Evolutionary conservation across 176 grass and related monocot genomes (phyloP), one percentile per base, ranked within the genome.

Genomic region (Bromus sterilis): DNA sequence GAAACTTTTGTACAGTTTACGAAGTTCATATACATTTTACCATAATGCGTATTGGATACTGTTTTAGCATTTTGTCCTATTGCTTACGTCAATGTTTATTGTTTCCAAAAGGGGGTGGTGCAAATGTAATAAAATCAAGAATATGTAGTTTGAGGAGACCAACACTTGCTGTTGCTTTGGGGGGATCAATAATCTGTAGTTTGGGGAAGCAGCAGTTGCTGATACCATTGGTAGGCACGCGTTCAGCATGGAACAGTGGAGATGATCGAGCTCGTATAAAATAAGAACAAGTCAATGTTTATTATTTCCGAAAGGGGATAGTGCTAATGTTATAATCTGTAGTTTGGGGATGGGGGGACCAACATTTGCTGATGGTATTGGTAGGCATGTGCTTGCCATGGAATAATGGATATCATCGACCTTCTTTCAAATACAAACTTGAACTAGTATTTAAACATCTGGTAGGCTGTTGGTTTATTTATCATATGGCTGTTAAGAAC

Each of bases 61-160:
- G 10, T 34, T 65, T 29, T 30, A 65, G 34, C 32, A 65, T 65
- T 65, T 65, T 33, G 34, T 15, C 14, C 55, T 56, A 39, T 81
- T 58, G 31, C 64, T 42, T 85, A 64, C 39, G 30, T 62, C 41
- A 67, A 72, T 72, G n/a, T 36, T 70, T 21, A 69, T 85, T 68
- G 14, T 5, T 84, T 74, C 65, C 2, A 70, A 37, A 64, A 78
- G 66, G 36, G 75, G 49, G 40, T 40, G 36, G 3, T 59, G 11
- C 12, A 49, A 67, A 80, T 64, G 18, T 25, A 49, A 32, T 37
- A 79, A 60, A 29, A 81, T 48, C 26, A 76, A 35, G 14, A 76
- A 89, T 57, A 11, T 48, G 18, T 78, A 78, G 44, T 29, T 56
- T 71, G 21, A 15, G 62, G 35, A 25, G 14, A 33, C 21, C 9